Evolutionary conservation across 2,329 filamentous ascomycete genomes (phyloP).

Genomic region (Aspergillus neoniger): DNA sequence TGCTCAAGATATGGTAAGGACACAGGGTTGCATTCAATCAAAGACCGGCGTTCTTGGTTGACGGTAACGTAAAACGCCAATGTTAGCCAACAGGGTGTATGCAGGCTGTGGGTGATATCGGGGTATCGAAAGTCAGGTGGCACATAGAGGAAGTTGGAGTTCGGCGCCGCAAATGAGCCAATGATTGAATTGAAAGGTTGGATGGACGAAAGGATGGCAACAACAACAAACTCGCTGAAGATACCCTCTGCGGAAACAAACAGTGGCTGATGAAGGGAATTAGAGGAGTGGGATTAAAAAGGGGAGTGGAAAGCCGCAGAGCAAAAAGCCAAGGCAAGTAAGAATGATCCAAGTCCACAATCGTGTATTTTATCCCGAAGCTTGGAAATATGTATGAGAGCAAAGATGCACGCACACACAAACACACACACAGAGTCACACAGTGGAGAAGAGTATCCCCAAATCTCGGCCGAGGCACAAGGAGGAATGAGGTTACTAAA

Average conservation of each 20-base stretch:
- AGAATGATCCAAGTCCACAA: not conserved
- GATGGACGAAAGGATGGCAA: not conserved
- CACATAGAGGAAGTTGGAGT: conserved; percentile 5
- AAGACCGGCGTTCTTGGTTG: not conserved
- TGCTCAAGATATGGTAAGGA: not conserved
- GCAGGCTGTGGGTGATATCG: not conserved
- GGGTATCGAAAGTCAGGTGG: not conserved
- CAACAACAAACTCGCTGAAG: too few relatives aligned
- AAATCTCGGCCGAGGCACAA: not conserved
- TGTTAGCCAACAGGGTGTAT: conserved; percentile 1
- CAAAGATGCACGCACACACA: not conserved
- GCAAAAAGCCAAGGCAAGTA: not conserved
- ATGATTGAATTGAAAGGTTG: not conserved
- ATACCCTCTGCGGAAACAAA: not conserved
- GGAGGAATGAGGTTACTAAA: not conserved
- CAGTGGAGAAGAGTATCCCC: too few relatives aligned
- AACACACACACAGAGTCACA: not conserved
- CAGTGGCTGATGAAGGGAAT: not conserved
- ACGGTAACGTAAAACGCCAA: not conserved
- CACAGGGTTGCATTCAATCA: not conserved
- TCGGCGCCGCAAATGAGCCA: not conserved
- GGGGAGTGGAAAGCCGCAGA: not conserved
- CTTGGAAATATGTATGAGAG: not conserved
- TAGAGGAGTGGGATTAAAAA: not conserved
- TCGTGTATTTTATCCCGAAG: not conserved